Conservation (phyloP, 73 alveolate species). For the Paraurostyla sp. region DNA sequence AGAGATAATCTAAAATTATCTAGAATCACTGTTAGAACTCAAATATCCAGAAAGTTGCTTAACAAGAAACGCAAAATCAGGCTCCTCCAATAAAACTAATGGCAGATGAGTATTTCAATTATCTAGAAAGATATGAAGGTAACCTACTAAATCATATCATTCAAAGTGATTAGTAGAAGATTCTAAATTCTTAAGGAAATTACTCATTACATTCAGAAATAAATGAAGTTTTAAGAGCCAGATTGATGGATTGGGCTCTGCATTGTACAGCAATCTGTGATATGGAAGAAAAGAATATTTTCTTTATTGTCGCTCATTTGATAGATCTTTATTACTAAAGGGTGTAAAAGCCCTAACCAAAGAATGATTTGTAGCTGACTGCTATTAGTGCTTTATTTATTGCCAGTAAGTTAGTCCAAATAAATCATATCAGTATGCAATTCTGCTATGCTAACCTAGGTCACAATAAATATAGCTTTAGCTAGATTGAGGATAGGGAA, state of each 20-base stretch:
- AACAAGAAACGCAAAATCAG: neutral
- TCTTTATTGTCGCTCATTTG: constrained; percentile 19
- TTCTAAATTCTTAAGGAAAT: neutral
- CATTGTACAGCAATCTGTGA: constrained; percentile 40
- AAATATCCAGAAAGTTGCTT: neutral
- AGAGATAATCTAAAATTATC: neutral
- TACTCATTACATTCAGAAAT: constrained; percentile 32
- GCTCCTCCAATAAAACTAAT: neutral
- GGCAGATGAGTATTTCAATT: neutral
- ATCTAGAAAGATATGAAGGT: neutral
- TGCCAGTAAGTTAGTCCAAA: constrained; percentile 15
- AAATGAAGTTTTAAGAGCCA: constrained; percentile 15
- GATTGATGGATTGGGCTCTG: constrained; percentile 42
- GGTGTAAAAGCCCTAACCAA: constrained; percentile 9
- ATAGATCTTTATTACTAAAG: constrained; percentile 31
- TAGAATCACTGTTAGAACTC: neutral
- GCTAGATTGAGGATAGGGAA: constrained; percentile 33
- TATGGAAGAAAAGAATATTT: constrained; percentile 45
- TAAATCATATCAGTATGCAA: constrained; percentile 29
- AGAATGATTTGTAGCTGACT: constrained; percentile 12
- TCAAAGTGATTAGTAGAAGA: neutral
- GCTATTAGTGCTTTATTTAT: constrained; percentile 30
- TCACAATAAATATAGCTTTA: neutral
- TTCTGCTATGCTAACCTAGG: constrained; percentile 24
- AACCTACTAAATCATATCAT: neutral